Percentiles rank a stretch among this genome's conserved stretches.
Conservation (phyloP, 2,329 filamentous ascomycete species). For the Myriosclerotinia duriaeana region DNA sequence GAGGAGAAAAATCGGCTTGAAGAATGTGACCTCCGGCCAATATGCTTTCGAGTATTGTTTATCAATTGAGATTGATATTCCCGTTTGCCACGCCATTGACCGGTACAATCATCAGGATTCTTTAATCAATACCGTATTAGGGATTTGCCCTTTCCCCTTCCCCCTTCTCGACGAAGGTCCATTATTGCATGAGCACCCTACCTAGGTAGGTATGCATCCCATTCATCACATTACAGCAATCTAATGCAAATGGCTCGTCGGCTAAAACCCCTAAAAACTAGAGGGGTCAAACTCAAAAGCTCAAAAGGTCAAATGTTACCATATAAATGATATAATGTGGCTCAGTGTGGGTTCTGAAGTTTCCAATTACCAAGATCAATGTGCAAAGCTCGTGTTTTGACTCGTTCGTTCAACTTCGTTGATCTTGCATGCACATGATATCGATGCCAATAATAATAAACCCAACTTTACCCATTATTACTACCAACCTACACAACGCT, state of each 20-base stretch:
- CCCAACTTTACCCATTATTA: too few relatives aligned
- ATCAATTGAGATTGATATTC: conserved; percentile 1
- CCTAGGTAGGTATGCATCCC: background rate
- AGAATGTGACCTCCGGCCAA: background rate
- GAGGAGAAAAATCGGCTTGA: conserved; percentile 2
- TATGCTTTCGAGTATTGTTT: conserved; percentile 5
- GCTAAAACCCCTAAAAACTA: conserved; percentile 13
- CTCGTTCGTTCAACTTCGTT: conserved; percentile 9
- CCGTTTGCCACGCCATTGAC: conserved; percentile 2
- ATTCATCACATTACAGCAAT: conserved; percentile 4
- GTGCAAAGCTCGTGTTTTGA: conserved; percentile 21
- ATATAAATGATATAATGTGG: background rate
- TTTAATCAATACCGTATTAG: conserved; percentile 1
- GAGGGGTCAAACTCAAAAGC: background rate
- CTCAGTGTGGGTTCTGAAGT: conserved; percentile 1
- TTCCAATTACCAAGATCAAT: conserved; percentile 16
- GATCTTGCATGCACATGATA: conserved; percentile 4
- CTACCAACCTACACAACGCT: too few relatives aligned
- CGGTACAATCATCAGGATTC: background rate
- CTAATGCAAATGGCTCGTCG: conserved; percentile 6
- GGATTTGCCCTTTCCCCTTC: background rate
- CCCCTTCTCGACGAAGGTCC: too few relatives aligned
- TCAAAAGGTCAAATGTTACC: background rate
- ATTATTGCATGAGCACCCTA: too few relatives aligned
- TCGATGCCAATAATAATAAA: conserved; percentile 2